Evolutionary conservation across 371 early-diverging fungal genomes (phyloP).

Genomic region (Neoconidiobolus thromboides): DNA sequence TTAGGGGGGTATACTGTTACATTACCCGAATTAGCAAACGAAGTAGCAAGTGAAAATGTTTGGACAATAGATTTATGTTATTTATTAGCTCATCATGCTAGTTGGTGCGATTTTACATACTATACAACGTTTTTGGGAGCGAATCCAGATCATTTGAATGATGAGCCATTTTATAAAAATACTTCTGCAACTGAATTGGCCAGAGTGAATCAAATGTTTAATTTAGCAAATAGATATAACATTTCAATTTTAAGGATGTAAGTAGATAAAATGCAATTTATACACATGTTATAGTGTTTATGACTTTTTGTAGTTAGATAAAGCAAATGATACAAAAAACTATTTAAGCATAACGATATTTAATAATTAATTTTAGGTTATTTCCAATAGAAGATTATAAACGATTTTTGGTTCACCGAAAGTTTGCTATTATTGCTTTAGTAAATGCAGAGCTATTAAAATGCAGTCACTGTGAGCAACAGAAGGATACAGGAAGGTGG

Average conservation of each 20-base stretch:
- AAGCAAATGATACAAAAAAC: too few species aligned
- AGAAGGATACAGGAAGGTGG: too few species aligned
- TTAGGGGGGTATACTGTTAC: neutral
- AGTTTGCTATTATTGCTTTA: neutral
- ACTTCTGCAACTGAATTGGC: neutral
- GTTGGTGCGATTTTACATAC: neutral
- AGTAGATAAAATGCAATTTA: too few species aligned
- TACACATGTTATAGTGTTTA: too few species aligned
- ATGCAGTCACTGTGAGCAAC: neutral
- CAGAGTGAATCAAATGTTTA: neutral
- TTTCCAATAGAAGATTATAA: neutral
- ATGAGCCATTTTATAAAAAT: neutral
- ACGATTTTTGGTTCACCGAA: neutral
- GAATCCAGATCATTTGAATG: neutral
- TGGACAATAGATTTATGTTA: slow-evolving; percentile 2
- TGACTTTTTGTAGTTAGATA: too few species aligned
- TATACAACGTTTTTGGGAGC: neutral
- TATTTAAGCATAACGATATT: too few species aligned
- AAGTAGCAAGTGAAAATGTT: neutral
- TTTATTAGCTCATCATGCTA: neutral
- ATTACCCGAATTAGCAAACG: neutral
- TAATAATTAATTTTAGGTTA: neutral
- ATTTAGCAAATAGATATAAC: neutral
- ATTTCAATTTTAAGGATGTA: too few species aligned
- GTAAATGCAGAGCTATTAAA: neutral